A percentile compares a stretch with the other conserved stretches of the same genome.
phyloP scores from a whole-genome alignment of 116 monocot genomes.

The Iris pallida region DNA sequence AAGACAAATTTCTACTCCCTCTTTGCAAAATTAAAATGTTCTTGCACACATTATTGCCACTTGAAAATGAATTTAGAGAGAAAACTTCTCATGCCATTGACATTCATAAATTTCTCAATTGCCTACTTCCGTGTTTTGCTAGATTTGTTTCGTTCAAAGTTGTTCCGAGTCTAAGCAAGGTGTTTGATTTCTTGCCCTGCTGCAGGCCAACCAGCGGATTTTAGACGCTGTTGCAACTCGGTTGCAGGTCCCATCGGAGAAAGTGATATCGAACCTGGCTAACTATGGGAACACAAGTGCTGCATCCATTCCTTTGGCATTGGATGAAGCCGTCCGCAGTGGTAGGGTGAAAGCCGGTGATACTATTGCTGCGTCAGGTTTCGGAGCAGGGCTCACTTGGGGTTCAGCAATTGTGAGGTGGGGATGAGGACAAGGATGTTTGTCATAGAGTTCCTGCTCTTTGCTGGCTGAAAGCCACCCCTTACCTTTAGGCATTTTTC shows the following conservation, averaged over 20 bases:
- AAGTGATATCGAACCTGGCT: slow-evolving; percentile 70
- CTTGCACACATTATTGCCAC: too few species aligned
- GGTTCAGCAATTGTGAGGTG: slow-evolving; percentile 80
- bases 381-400: slow-evolving; percentile 96
- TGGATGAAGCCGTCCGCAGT: slow-evolving; percentile 65
- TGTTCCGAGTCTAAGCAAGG: neutral
- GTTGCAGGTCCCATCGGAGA: slow-evolving; percentile 57
- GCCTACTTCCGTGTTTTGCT: too few species aligned
- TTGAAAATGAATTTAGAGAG: too few species aligned
- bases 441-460: too few species aligned
- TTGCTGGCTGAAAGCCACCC: too few species aligned
- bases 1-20: too few species aligned
- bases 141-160: too few species aligned
- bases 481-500: too few species aligned
- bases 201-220: slow-evolving; percentile 71
- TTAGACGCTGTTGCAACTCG: slow-evolving; percentile 64
- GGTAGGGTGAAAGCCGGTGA: slow-evolving; percentile 58
- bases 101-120: too few species aligned
- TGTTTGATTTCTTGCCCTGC: neutral
- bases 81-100: slow-evolving; percentile 10
- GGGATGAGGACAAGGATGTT: slow-evolving; percentile 31
- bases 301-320: slow-evolving; percentile 73
- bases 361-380: slow-evolving; percentile 69
- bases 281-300: slow-evolving; percentile 90
- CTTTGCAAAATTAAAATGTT: too few species aligned